Evolutionary conservation across 2,329 filamentous ascomycete species (phyloP).

Genomic region (Stromatinia cepivora): DNA sequence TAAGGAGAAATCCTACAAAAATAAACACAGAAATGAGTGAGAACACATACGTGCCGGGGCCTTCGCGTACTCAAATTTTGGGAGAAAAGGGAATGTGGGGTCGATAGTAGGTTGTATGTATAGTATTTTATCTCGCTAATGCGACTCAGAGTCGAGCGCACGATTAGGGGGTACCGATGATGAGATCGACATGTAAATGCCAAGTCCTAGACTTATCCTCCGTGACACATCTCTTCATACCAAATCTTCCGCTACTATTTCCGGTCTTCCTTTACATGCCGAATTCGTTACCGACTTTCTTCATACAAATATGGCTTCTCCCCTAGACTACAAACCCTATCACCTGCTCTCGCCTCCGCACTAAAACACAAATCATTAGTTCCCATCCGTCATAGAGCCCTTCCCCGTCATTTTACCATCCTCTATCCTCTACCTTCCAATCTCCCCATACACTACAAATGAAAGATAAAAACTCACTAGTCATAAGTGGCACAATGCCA

Average conservation of each 20-base stretch:
- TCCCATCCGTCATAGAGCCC: not conserved
- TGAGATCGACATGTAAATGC: accelerated
- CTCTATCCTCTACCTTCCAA: not conserved
- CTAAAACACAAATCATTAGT: not conserved
- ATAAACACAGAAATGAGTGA: not conserved
- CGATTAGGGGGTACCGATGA: too few species aligned
- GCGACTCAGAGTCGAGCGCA: too few species aligned
- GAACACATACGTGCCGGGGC: not conserved
- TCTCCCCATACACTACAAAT: not conserved
- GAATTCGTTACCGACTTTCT: accelerated
- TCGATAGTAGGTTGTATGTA: not conserved
- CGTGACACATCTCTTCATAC: not conserved
- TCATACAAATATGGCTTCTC: conserved; percentile 1
- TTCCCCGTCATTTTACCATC: not conserved
- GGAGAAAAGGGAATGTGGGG: not conserved
- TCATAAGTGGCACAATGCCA: conserved; percentile 26
- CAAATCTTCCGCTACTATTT: too few species aligned
- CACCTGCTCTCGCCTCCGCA: conserved; percentile 6
- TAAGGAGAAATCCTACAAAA: too few species aligned
- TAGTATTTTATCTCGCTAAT: not conserved
- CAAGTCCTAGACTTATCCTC: not conserved
- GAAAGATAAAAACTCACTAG: not conserved
- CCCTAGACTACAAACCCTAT: conserved; percentile 13
- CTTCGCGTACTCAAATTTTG: not conserved
- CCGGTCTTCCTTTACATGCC: not conserved